Evolutionary conservation across 1,284 basidiomycete genomes (phyloP), one percentile per base, ranked within the genome.

Genomic region (Puccinia polysora): DNA sequence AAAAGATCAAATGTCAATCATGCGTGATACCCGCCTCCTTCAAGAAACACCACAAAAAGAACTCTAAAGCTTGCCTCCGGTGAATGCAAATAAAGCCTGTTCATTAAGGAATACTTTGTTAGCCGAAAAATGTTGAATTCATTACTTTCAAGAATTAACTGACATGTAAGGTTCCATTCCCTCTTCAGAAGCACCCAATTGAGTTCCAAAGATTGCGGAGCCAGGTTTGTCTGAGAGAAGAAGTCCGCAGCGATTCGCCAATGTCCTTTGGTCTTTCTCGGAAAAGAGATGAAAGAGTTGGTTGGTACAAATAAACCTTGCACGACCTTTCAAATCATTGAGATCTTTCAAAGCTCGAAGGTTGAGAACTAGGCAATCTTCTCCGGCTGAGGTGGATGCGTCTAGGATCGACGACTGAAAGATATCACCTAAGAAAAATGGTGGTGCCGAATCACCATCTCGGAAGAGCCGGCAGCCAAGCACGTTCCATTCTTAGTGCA

Each of bases 241-340:
- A 40, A 14, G 58, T 2, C 36, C 36, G 15, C 58, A 60, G 14
- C 58, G 58, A 14, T 60, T 23, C n/a, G 58, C 58, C 15, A 60
- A 23, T 45, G 38, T 5, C 10, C n/a, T 4, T 45, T 60, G 58
- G 25, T 60, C 38, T 14, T 60, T 38, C 30, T 12, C 32, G 15
- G 36, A 25, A 23, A 60, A 60, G 25, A 60, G 12, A 45, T 60
- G 58, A 45, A 60, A 60, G n/a, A 60, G 38, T n/a, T 60, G 36
- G 40, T 45, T 43, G 40, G 58, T 38, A 6, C 18, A 43, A 38
- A 60, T 45, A n/a, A 60, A 60, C 18, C 38, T 60, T 15, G 40
- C 58, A n/a, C 40, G 36, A 2, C 58, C 40, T 60, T 60, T 60
- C 58, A 60, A 45, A 18, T 20, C 18, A 25, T 60, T 60, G 8